phyloP scores from a whole-genome alignment of 306 rosid genomes.

The Citrullus colocynthis region DNA sequence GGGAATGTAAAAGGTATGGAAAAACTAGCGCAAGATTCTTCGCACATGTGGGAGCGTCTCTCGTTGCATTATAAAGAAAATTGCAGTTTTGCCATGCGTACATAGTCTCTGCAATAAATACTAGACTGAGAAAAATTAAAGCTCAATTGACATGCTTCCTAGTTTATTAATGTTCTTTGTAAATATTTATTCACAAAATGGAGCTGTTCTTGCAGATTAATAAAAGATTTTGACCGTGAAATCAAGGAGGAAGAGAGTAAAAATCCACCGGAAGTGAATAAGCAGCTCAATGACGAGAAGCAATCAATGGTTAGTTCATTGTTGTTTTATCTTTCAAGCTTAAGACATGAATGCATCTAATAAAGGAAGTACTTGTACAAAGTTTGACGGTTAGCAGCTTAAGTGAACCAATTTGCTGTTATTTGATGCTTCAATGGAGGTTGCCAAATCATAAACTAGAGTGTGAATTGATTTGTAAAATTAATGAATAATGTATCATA shows the following conservation, averaged over 20 bases:
- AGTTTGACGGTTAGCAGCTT: not conserved
- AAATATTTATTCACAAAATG: not conserved
- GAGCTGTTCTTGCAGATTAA: slow-evolving; percentile 39
- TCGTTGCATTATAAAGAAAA: not conserved
- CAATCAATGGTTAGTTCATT: slow-evolving; percentile 70
- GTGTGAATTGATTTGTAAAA: not conserved
- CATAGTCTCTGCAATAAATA: not conserved
- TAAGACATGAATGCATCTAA: slow-evolving; percentile 3
- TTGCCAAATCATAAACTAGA: not conserved
- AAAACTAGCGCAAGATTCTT: not conserved
- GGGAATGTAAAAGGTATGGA: slow-evolving; percentile 79
- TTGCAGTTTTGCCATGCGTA: not conserved
- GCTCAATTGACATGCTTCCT: not conserved
- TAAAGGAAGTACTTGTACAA: not conserved
- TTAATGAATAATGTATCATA: not conserved
- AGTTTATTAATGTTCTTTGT: not conserved
- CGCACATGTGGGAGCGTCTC: not conserved
- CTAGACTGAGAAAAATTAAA: not conserved
- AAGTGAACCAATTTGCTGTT: not conserved
- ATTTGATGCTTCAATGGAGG: not conserved
- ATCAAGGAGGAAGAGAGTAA: slow-evolving; percentile 76
- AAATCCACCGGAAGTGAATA: slow-evolving; percentile 77
- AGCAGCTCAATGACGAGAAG: slow-evolving; percentile 95
- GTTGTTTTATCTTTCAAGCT: slow-evolving; percentile 1
- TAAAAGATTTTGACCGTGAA: slow-evolving; percentile 93